phyloP scores from a whole-genome alignment of 129 eudicot genomes.

The Centrapalus pauciflorus region DNA sequence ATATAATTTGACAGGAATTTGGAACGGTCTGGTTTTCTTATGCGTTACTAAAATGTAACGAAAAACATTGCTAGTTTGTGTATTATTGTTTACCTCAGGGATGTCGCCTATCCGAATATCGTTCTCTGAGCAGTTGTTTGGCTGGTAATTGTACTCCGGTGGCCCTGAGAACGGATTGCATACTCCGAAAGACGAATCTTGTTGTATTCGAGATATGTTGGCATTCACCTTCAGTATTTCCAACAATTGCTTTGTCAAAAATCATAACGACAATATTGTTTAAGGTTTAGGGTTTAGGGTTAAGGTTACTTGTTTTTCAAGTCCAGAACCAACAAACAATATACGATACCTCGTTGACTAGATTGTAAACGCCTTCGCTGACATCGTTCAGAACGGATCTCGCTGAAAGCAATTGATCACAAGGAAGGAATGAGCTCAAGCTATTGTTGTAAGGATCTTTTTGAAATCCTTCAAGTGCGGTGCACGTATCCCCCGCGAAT shows the following conservation, averaged over 20 bases:
- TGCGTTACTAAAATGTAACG: too few relatives aligned
- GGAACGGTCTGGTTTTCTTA: too few relatives aligned
- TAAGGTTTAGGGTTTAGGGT: background rate
- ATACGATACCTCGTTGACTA: conserved; percentile 53
- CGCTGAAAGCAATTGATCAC: conserved; percentile 73
- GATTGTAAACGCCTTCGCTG: conserved; percentile 50
- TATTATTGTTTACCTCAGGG: conserved; percentile 54
- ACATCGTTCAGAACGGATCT: conserved; percentile 48
- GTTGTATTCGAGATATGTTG: conserved; percentile 47
- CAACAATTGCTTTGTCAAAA: background rate
- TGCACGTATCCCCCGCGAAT: conserved; percentile 80
- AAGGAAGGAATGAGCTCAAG: conserved; percentile 87
- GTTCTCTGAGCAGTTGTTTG: conserved; percentile 58
- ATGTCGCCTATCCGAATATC: conserved; percentile 68
- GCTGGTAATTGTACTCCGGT: conserved; percentile 58
- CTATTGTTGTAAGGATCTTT: conserved; percentile 84
- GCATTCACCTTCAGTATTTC: conserved; percentile 57
- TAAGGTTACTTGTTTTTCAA: background rate
- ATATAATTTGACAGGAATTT: too few relatives aligned
- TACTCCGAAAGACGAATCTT: conserved; percentile 45
- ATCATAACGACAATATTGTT: background rate
- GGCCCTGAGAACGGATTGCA: conserved; percentile 94
- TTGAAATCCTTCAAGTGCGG: conserved; percentile 67
- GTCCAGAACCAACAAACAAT: background rate
- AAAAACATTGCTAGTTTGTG: background rate